Percentiles rank a stretch among this genome's conserved stretches.
These are phyloP conservation scores for Penicillium rolfsii DNA, from an alignment of 2,329 filamentous ascomycete genomes.

Conservation along the genomic window DNA sequence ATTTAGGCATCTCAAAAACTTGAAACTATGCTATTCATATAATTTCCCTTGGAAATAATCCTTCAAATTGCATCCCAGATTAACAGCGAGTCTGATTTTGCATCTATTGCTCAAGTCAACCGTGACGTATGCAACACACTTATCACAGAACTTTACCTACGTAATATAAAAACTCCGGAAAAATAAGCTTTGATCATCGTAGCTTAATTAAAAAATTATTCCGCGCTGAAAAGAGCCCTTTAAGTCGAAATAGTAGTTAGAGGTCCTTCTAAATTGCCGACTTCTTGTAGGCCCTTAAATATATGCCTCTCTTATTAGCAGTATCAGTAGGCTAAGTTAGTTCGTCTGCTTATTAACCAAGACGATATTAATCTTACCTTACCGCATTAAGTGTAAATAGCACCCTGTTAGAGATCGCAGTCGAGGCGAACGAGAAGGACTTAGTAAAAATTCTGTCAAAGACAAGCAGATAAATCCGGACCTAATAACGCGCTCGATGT, in stretches of 20 bases:
- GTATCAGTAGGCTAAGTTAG: background rate
- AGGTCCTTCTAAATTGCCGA: background rate
- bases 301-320: background rate
- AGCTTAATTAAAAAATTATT: background rate
- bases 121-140: constrained; percentile 9
- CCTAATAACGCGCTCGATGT: background rate
- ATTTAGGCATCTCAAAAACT: background rate
- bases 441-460: background rate
- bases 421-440: background rate
- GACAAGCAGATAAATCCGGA: constrained; percentile 1
- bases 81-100: constrained; percentile 6
- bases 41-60: background rate
- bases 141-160: constrained; percentile 7
- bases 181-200: background rate
- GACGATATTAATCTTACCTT: background rate
- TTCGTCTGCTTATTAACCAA: background rate
- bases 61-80: constrained; percentile 1
- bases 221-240: background rate
- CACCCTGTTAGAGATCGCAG: background rate
- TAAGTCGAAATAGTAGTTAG: background rate
- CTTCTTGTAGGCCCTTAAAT: background rate
- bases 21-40: background rate
- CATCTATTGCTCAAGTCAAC: constrained; percentile 7
- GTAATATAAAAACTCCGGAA: constrained; percentile 7
- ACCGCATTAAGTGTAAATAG: background rate